Conservation (phyloP, 129 eudicot genomes). For the Heracleum sosnowskyi region DNA sequence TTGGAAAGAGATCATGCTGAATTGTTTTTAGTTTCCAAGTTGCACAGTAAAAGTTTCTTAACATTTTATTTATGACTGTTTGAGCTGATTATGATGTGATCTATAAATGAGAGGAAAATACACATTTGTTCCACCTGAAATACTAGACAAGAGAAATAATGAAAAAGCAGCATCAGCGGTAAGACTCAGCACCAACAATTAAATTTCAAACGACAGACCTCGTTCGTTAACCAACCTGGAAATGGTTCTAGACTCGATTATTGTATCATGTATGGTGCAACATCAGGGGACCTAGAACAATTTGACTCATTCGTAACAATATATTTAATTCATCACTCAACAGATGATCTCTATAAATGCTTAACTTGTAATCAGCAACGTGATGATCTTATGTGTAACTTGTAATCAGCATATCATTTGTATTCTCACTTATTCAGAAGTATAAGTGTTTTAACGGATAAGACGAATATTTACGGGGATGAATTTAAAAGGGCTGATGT, state of each 20-base stretch:
- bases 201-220: not conserved
- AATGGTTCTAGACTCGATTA: not conserved
- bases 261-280: no score
- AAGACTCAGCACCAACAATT: not conserved
- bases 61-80: no score
- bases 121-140: not conserved
- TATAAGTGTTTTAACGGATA: not conserved
- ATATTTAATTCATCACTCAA: no score
- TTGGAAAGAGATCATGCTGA: not conserved
- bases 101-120: not conserved
- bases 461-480: not conserved
- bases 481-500: conserved; percentile 14
- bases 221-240: conserved; percentile 2
- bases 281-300: not conserved
- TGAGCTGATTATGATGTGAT: no score
- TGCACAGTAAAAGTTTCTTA: not conserved
- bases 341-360: no score
- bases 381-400: no score
- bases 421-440: not conserved
- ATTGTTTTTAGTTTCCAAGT: not conserved
- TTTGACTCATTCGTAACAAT: not conserved
- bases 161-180: no score
- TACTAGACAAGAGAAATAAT: no score
- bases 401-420: not conserved
- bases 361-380: not conserved